Evolutionary conservation across 805 yeast species (phyloP).

Genomic region (Spathaspora passalidarum): DNA sequence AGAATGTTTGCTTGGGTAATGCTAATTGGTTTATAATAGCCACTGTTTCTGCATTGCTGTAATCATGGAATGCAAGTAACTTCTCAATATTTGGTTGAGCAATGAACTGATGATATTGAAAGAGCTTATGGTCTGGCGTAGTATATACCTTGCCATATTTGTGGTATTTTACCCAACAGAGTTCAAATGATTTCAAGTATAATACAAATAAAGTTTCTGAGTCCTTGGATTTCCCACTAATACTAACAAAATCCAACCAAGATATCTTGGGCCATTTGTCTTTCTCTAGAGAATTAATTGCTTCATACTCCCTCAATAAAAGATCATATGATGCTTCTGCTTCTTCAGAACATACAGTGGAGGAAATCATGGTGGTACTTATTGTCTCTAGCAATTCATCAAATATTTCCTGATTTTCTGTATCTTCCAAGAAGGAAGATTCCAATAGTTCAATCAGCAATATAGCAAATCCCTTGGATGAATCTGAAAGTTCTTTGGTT

Average conservation of each 20-base stretch:
- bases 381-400: slow-evolving; percentile 28
- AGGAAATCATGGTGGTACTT: slow-evolving; percentile 15
- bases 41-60: slow-evolving; percentile 30
- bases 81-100: not conserved
- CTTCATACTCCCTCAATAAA: slow-evolving; percentile 23
- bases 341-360: slow-evolving; percentile 14
- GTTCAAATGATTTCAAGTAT: slow-evolving; percentile 34
- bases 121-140: slow-evolving; percentile 3
- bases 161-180: slow-evolving; percentile 14
- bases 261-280: slow-evolving; percentile 34
- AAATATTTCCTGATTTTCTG: slow-evolving; percentile 7
- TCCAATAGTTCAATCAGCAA: slow-evolving; percentile 37
- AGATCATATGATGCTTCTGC: slow-evolving; percentile 22
- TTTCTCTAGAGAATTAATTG: slow-evolving; percentile 25
- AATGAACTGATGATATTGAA: slow-evolving; percentile 5
- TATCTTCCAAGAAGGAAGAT: slow-evolving; percentile 20
- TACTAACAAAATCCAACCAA: slow-evolving; percentile 35
- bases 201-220: slow-evolving; percentile 22
- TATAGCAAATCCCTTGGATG: slow-evolving; percentile 18
- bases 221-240: slow-evolving; percentile 24
- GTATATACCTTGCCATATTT: not conserved
- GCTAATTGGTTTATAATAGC: slow-evolving; percentile 22
- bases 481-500: slow-evolving; percentile 25
- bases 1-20: slow-evolving; percentile 16
- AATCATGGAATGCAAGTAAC: slow-evolving; percentile 20